Evolutionary conservation across 192 early-diverging fungal species (phyloP).

Genomic region (Funneliformis mosseae): DNA sequence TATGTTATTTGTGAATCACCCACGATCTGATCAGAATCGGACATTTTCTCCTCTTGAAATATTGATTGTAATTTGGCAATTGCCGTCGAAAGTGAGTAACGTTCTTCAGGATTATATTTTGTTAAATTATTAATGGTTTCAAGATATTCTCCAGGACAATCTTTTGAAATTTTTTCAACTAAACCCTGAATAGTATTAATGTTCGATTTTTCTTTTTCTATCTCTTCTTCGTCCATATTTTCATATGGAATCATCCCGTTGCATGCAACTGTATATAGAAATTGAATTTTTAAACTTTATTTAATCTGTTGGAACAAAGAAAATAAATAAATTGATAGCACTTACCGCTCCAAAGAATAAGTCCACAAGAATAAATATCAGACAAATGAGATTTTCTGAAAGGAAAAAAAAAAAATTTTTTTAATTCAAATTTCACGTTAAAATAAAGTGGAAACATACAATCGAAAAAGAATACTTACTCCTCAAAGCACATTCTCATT

Average conservation of each 20-base stretch:
- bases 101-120: background rate
- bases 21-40: background rate
- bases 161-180: background rate
- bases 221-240: background rate
- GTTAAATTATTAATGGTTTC: background rate
- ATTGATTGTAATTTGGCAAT: background rate
- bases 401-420: too few species aligned
- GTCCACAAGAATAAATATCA: background rate
- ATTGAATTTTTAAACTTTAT: background rate
- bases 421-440: too few species aligned
- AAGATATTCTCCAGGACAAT: background rate
- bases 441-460: too few species aligned
- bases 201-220: background rate
- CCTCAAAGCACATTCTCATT: background rate
- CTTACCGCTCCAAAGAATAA: background rate
- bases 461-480: background rate
- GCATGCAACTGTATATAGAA: background rate
- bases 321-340: background rate
- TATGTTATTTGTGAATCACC: background rate
- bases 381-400: background rate
- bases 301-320: background rate
- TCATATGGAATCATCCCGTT: background rate
- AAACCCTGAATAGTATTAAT: background rate
- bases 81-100: background rate
- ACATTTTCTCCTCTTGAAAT: background rate